A percentile compares a stretch with the other conserved stretches of the same genome.
These are phyloP conservation scores for Neonectria coccinea DNA, from an alignment of 2,329 filamentous ascomycete species.

Conservation along the genomic window DNA sequence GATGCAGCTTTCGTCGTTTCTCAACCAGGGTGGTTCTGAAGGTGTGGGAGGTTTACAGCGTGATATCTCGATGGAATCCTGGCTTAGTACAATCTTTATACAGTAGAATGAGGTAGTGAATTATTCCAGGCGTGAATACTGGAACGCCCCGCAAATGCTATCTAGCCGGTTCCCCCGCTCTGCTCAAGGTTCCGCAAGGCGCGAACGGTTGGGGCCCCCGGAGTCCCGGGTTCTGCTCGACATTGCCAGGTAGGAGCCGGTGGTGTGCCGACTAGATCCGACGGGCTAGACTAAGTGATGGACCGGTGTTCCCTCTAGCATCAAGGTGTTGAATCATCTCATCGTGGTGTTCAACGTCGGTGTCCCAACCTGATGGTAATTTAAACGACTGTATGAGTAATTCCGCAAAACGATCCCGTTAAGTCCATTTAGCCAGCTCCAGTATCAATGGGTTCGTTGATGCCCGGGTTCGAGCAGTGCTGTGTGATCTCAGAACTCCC, in stretches of 20 bases:
- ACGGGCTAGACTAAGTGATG: neutral
- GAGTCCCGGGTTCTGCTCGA: neutral
- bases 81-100: constrained; percentile 1
- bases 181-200: neutral
- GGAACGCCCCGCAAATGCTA: neutral
- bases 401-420: no score
- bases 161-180: neutral
- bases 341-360: neutral
- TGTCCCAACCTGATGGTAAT: no score
- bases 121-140: neutral
- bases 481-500: no score
- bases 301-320: neutral
- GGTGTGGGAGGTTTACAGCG: neutral
- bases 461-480: no score
- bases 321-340: neutral
- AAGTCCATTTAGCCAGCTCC: no score
- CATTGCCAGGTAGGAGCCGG: neutral
- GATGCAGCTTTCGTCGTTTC: neutral
- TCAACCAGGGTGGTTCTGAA: neutral
- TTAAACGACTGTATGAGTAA: no score
- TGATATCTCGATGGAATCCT: neutral
- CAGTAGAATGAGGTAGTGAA: neutral
- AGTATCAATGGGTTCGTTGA: no score
- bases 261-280: neutral
- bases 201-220: neutral